Base-by-base conservation (phyloP, 768 basidiomycete species). In the Termitomyces sp. region DNA sequence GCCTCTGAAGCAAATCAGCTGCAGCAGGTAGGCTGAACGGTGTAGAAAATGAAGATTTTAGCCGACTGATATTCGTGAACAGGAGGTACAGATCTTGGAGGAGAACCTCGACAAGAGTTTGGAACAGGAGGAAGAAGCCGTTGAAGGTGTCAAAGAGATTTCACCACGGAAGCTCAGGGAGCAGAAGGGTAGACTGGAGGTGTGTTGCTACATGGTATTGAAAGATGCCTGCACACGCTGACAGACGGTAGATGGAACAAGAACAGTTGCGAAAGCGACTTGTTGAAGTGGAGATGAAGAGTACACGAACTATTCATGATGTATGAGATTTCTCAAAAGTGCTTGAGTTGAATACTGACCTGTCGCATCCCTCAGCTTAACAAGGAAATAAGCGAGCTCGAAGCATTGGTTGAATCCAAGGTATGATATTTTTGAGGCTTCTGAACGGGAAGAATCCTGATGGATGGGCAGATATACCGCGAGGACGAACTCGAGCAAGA, bases 401-500 rank as follows among this genome's bases (percentile, higher is more conserved):
- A 98, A 73, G 83, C 88, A 43, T 79, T 99, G 46, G 87, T 98
- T n/a, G 96, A 99, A 71, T 84, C 92, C 57, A 98, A 97, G 85
- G 93, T 92, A 62, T 17, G 40, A 42, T 42, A 17, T 25, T 56
- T 17, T 25, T 59, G 15, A 5, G 5, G 14, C 40, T 14, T n/a
- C 32, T 32, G 40, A 43, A 38, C 11, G 38, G 38, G 17, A 31
- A 11, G 14, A 34, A 29, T 47, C 20, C 34, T 36, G 29, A 60
- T 47, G 11, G 34, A 54, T 56, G 7, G 37, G 12, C 63, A 93
- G 91, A 94, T 95, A 64, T 94, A 94, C 70, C 87, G 88, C 46
- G 94, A 94, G 86, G 94, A 94, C 69, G 93, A 94, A 65, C 84
- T 96, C 34, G 94, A 95, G 68, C 86, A 87, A 69, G 92, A 96